Base-by-base conservation (phyloP, 1,284 basidiomycete genomes). In the Ceratorhiza oryzae-sativae region DNA sequence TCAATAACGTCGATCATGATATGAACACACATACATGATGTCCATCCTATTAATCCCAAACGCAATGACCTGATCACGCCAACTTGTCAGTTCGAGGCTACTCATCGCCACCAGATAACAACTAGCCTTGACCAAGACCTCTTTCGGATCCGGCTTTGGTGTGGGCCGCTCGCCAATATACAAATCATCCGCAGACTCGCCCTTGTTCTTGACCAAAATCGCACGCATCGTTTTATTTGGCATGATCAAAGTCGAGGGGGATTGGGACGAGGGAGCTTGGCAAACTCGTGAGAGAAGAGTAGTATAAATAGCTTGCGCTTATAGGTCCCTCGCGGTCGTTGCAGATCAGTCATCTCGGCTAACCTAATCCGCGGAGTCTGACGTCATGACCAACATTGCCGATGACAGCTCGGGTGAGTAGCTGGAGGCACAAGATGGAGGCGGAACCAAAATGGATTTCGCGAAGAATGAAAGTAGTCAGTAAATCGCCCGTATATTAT, bases 1-100 rank as follows among this genome's bases (percentile, higher is more conserved):
- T 1, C 15, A n/a, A 9, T 30, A 20, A n/a, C 20, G 12, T 5
- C 32, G 3, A 63, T 12, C 18, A 23, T 49, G 3, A 23, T n/a
- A 20, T 20, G n/a, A 39, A 10, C 34, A 36, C n/a, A 23, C 72
- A 15, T 95, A 95, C 46, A 80, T 74, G 56, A 95, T 85, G 79
- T 97, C 95, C 93, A 95, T 91, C 27, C 94, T 86, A 81, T 97
- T 97, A 72, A 96, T 80, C 15, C 93, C 94, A 79, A 96, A 96
- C 2, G 61, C 42, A 15, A 65, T 32, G 3, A 71, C 27, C 68
- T 65, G 27, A n/a, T n/a, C n/a, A n/a, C n/a, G n/a, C n/a, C n/a
- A n/a, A n/a, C n/a, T n/a, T n/a, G n/a, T n/a, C n/a, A n/a, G n/a
- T n/a, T n/a, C 1, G 39, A 49, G 1, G 20, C 18, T 25, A 18